Evolutionary conservation across 805 yeast species (phyloP).

Genomic region (Starmerella apicola): DNA sequence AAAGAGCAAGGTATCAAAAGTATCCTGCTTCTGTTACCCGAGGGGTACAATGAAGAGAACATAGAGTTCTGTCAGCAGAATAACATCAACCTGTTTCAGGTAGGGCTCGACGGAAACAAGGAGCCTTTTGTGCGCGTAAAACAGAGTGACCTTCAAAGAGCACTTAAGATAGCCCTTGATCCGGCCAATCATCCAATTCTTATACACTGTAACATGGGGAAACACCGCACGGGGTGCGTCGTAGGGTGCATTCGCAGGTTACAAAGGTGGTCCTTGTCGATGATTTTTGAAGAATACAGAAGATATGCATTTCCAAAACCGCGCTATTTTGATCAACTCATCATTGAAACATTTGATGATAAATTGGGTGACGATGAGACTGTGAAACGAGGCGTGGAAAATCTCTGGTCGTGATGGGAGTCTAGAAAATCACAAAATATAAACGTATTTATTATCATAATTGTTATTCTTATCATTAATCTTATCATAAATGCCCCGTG

Average conservation of each 20-base stretch:
- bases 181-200: constrained; percentile 85
- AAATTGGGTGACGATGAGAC: constrained; percentile 39
- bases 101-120: constrained; percentile 90
- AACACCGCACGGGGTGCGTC: constrained; percentile 91
- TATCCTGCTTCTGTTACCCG: constrained; percentile 76
- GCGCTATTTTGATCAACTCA: constrained; percentile 89
- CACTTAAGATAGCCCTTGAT: constrained; percentile 65
- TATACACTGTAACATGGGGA: constrained; percentile 92
- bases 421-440: no score
- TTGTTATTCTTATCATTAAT: no score
- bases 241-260: constrained; percentile 83
- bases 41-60: constrained; percentile 76
- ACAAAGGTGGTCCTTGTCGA: constrained; percentile 85
- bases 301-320: constrained; percentile 92
- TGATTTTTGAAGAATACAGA: constrained; percentile 92
- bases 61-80: constrained; percentile 46
- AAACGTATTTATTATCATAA: no score
- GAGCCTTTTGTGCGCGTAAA: constrained; percentile 33
- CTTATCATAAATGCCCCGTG: no score
- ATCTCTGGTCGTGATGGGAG: constrained; percentile 18
- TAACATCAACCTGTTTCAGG: constrained; percentile 61
- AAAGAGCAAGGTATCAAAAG: constrained; percentile 52
- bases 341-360: constrained; percentile 79
- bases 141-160: constrained; percentile 57
- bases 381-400: constrained; percentile 8